phyloP scores from a whole-genome alignment of 75 land plant genomes.

The Cupressus sempervirens region DNA sequence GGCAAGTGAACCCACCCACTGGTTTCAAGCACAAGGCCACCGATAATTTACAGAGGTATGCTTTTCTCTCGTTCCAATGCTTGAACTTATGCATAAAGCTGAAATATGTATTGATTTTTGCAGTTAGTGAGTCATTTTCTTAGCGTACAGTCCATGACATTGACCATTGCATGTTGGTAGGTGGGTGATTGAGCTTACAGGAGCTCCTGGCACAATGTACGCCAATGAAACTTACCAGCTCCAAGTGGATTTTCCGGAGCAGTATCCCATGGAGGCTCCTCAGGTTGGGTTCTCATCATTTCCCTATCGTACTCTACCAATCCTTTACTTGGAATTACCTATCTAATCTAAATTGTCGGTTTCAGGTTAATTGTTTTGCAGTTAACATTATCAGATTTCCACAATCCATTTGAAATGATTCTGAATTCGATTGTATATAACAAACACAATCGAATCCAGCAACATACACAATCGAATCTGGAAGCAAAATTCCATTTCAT shows the following conservation, averaged over 20 bases:
- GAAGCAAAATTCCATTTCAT: too few species aligned
- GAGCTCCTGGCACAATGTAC: conserved; percentile 30
- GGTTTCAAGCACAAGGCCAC: conserved; percentile 20
- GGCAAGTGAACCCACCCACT: conserved; percentile 17
- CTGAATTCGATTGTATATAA: too few species aligned
- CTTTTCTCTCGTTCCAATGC: background rate
- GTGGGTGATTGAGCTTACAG: conserved; percentile 23
- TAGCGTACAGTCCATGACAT: background rate
- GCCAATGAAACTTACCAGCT: conserved; percentile 19
- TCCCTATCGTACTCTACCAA: background rate
- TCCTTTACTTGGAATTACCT: background rate
- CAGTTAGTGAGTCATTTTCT: background rate
- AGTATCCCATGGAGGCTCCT: conserved; percentile 34
- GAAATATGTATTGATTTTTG: background rate
- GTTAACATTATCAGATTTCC: too few species aligned
- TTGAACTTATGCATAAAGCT: background rate
- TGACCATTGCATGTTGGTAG: conserved; percentile 8
- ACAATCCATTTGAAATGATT: too few species aligned
- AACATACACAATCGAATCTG: too few species aligned
- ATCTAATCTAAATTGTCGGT: background rate
- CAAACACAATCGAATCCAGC: too few species aligned
- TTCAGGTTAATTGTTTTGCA: background rate
- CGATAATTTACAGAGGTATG: conserved; percentile 13
- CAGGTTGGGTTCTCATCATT: conserved; percentile 12
- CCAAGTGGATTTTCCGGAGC: conserved; percentile 26